Evolutionary conservation across 768 basidiomycete genomes (phyloP).

Genomic region (Tricholoma hemisulphureum): DNA sequence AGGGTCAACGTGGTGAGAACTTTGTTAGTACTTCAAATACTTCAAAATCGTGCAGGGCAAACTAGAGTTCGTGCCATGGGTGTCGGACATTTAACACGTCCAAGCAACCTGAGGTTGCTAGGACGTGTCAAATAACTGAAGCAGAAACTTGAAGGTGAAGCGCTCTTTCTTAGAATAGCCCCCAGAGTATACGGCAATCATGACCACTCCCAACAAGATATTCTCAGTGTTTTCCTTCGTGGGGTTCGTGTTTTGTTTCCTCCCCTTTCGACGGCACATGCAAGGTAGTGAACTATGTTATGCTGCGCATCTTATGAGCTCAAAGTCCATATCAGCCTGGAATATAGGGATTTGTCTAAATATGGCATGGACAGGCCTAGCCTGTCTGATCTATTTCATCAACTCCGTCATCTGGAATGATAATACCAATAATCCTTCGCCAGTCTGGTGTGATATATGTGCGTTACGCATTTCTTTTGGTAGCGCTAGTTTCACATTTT

Average conservation of each 20-base stretch:
- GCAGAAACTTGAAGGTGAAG: no score
- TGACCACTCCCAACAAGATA: neutral
- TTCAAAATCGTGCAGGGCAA: no score
- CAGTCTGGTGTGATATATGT: conserved; percentile 36
- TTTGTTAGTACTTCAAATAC: no score
- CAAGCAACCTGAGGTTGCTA: no score
- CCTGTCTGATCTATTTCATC: conserved; percentile 41
- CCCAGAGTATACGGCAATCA: no score
- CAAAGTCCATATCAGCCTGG: conserved; percentile 27
- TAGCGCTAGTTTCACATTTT: neutral
- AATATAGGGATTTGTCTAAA: conserved; percentile 53
- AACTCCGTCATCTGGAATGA: conserved; percentile 53
- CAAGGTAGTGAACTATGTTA: neutral
- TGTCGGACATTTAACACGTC: no score
- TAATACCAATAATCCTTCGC: conserved; percentile 30
- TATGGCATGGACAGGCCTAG: conserved; percentile 47
- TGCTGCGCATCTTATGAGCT: neutral
- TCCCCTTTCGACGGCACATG: neutral
- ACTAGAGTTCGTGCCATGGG: no score
- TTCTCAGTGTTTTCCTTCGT: neutral
- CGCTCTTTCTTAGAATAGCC: no score
- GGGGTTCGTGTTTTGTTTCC: neutral
- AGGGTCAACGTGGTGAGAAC: no score
- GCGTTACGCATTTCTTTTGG: neutral
- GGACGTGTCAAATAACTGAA: no score